phyloP scores from a whole-genome alignment of 2,329 filamentous ascomycete genomes.

The Tolypocladium tundrense region DNA sequence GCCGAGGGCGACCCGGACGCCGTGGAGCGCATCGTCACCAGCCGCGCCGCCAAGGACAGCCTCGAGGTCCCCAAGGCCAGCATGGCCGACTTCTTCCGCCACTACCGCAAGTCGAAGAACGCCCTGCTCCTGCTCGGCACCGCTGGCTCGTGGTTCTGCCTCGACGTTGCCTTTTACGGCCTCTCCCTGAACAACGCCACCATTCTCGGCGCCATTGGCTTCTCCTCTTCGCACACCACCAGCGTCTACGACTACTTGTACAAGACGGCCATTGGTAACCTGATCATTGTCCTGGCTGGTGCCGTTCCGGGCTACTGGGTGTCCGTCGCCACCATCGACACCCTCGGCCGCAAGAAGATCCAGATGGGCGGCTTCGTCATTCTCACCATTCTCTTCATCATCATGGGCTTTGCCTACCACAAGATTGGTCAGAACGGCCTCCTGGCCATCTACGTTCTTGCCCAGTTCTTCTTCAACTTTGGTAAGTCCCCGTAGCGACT shows the following conservation, averaged over 20 bases:
- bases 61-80: slow-evolving; percentile 60
- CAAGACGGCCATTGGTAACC: slow-evolving; percentile 68
- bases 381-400: slow-evolving; percentile 48
- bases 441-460: slow-evolving; percentile 43
- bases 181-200: slow-evolving; percentile 67
- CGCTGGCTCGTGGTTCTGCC: slow-evolving; percentile 75
- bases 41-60: slow-evolving; percentile 39
- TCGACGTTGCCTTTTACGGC: slow-evolving; percentile 52
- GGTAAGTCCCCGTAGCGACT: slow-evolving; percentile 14
- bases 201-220: slow-evolving; percentile 64
- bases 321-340: slow-evolving; percentile 64
- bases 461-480: slow-evolving; percentile 52
- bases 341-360: slow-evolving; percentile 66
- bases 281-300: slow-evolving; percentile 69
- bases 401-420: slow-evolving; percentile 54
- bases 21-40: slow-evolving; percentile 48
- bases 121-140: slow-evolving; percentile 66
- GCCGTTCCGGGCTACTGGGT: slow-evolving; percentile 79
- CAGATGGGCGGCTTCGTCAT: slow-evolving; percentile 55
- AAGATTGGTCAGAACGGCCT: slow-evolving; percentile 41
- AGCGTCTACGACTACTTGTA: slow-evolving; percentile 60
- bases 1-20: slow-evolving; percentile 55
- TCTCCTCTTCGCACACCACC: slow-evolving; percentile 34
- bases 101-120: slow-evolving; percentile 65
- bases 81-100: slow-evolving; percentile 58